phyloP scores from a whole-genome alignment of 352 stramenopile genomes.

The Phytophthora sp. region DNA sequence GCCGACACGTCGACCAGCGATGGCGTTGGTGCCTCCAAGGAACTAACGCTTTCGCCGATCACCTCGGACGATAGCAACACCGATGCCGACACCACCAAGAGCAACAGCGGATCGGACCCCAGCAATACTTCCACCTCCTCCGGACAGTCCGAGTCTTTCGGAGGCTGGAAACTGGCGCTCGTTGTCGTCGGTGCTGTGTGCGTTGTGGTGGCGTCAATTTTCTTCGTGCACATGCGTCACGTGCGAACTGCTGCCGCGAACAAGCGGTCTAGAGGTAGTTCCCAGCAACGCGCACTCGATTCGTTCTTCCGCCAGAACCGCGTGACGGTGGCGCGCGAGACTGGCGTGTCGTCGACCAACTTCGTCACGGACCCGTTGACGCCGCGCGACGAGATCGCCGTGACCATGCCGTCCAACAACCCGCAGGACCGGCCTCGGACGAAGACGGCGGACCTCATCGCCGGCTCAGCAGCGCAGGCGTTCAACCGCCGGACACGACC shows the following conservation, averaged over 20 bases:
- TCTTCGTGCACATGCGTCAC: constrained; percentile 61
- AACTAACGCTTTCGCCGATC: constrained; percentile 47
- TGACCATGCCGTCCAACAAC: constrained; percentile 30
- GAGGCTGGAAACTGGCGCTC: constrained; percentile 43
- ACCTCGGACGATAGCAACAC: constrained; percentile 22
- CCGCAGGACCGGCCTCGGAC: background rate
- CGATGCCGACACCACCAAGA: constrained; percentile 2
- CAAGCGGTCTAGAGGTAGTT: constrained; percentile 35
- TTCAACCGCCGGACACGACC: constrained; percentile 24
- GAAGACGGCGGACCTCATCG: constrained; percentile 21
- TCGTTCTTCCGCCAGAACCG: constrained; percentile 60
- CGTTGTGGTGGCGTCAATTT: constrained; percentile 52
- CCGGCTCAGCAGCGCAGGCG: constrained; percentile 13
- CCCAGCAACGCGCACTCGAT: constrained; percentile 54
- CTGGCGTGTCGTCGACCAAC: constrained; percentile 20
- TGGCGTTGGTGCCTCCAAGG: constrained; percentile 16
- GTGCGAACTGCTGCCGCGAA: constrained; percentile 29
- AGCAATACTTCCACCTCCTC: constrained; percentile 22
- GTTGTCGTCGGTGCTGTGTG: constrained; percentile 56
- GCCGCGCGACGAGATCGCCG: constrained; percentile 38
- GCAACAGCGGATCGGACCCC: constrained; percentile 7
- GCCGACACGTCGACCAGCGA: constrained; percentile 7
- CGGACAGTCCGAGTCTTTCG: constrained; percentile 24
- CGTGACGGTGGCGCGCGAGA: constrained; percentile 37
- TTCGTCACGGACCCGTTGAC: constrained; percentile 41